Evolutionary conservation across 2,329 filamentous ascomycete species (phyloP), one percentile per base, ranked within the genome.

Genomic region (Parastagonospora nodorum): DNA sequence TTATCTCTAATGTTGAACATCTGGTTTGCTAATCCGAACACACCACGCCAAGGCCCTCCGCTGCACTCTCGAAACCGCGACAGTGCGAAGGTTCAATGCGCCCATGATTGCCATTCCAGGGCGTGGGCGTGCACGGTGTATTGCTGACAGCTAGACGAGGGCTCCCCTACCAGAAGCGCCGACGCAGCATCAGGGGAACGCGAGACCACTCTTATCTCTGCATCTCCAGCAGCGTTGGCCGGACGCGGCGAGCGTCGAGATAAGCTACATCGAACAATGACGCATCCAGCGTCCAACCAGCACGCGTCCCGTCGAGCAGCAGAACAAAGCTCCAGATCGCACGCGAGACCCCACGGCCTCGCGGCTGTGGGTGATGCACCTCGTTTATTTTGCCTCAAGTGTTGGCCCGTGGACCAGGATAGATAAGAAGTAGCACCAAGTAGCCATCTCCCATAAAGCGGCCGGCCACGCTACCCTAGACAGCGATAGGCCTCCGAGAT

Each of bases 301-400:
- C 42, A 28, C 31, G 41, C 30, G 29, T 8, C 56, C 60, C 64
- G 61, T 58, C 57, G 19, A 64, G 55, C 65, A 67, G 61, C 62
- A 60, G 57, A 71, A 67, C 61, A 68, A 66, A 63, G 64, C 68
- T 65, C 60, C 58, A 61, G 53, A 67, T 68, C 67, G 58, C 58
- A 61, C 55, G 60, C 65, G 59, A 64, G 32, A 73, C 70, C 71
- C 71, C 71, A 73, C 71, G 69, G 60, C 63, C 49, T 61, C 60
- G 62, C 61, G 64, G 59, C 62, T 66, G 67, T 67, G 63, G 61
- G 63, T 58, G 58, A 61, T 61, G 62, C 58, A 61, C 51, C 50
- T 71, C 67, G 66, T 71, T 63, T 69, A 68, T 67, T 70, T 69
- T 66, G 63, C 68, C 65, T 63, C 58, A 57, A 65, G 57, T 45